Conservation (phyloP, 495 filamentous ascomycete genomes). For the Penicillium pulvis region DNA sequence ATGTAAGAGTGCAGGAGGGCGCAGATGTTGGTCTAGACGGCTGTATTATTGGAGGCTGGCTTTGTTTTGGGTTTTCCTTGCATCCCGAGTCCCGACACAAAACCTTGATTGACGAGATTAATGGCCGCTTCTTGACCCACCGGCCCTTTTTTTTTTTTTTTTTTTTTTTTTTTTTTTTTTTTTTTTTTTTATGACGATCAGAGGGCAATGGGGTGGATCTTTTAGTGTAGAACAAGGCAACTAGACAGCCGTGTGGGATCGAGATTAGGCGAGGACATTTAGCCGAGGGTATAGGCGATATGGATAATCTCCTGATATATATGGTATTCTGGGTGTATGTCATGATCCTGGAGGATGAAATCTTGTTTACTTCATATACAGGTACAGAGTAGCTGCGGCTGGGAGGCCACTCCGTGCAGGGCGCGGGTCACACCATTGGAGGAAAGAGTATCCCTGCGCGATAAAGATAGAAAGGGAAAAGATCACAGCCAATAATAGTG, state of each 20-base stretch:
- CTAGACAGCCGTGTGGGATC: neutral
- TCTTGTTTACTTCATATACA: neutral
- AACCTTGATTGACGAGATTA: conserved; percentile 5
- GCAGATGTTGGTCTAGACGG: neutral
- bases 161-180: conserved; percentile 3
- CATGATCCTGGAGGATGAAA: neutral
- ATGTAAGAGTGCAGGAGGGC: neutral
- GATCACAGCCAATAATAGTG: neutral
- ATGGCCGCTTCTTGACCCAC: conserved; percentile 5
- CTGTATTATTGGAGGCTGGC: neutral
- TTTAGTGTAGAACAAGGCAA: neutral
- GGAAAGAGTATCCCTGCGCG: neutral
- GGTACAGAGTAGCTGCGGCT: neutral
- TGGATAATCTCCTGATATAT: neutral
- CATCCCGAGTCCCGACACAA: neutral
- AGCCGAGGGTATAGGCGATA: neutral
- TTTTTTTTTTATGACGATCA: conserved; percentile 5
- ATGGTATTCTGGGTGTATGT: neutral
- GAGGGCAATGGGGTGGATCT: neutral
- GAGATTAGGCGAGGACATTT: neutral
- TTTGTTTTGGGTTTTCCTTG: conserved; percentile 6
- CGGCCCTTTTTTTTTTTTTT: neutral
- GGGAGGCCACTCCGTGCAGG: neutral
- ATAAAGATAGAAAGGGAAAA: conserved; percentile 7
- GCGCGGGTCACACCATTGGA: neutral